These are phyloP conservation scores for Parathielavia hyrcaniae DNA, from an alignment of 495 filamentous ascomycete species.

Conservation along the genomic window DNA sequence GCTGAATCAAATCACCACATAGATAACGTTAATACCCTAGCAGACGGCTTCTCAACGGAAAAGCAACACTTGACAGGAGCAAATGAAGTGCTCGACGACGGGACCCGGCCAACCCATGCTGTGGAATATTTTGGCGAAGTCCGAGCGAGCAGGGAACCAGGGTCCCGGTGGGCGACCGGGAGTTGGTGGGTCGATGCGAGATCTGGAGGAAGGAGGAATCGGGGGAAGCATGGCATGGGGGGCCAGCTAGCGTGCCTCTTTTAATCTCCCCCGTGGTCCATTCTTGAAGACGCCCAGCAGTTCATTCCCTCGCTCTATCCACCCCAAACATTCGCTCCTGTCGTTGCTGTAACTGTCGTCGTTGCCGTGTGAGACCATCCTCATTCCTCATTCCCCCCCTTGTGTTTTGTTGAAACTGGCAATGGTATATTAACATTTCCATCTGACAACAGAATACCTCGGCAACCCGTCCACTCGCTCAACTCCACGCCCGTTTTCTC, in stretches of 20 bases:
- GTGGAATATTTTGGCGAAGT: slow-evolving; percentile 12
- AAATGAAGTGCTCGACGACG: neutral
- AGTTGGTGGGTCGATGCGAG: neutral
- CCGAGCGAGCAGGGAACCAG: neutral
- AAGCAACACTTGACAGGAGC: neutral
- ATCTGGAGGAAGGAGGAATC: slow-evolving; percentile 6
- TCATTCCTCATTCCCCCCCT: slow-evolving; percentile 14
- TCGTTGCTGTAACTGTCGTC: slow-evolving; percentile 11
- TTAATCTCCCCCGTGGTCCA: slow-evolving; percentile 9
- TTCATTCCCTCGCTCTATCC: neutral
- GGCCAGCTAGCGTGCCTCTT: slow-evolving; percentile 12
- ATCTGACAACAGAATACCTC: neutral
- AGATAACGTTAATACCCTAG: too few species aligned
- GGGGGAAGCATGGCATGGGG: neutral
- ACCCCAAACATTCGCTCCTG: neutral
- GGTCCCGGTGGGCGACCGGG: neutral
- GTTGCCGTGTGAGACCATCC: slow-evolving; percentile 24
- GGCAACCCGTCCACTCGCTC: neutral
- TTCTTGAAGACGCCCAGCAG: slow-evolving; percentile 5
- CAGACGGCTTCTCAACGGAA: too few species aligned
- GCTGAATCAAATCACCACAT: neutral
- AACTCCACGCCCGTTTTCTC: slow-evolving; percentile 2
- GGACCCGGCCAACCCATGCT: too few species aligned
- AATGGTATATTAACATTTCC: slow-evolving; percentile 5
- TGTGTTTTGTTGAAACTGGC: slow-evolving; percentile 1